Base-by-base conservation (phyloP, 345 rosid species). In the Orychophragmus violaceus region DNA sequence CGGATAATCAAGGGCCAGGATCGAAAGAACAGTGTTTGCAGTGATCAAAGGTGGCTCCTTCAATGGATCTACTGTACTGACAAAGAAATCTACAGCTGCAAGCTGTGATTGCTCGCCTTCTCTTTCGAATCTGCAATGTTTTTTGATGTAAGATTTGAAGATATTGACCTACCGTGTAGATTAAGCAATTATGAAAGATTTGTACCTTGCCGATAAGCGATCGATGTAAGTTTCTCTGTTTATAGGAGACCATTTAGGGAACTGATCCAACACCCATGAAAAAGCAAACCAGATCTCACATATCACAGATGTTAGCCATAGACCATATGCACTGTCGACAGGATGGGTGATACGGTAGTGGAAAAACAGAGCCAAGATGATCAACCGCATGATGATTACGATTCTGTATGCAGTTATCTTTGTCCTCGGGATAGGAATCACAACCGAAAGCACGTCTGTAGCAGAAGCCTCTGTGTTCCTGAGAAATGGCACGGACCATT, bases 191-290 rank as follows among this genome's bases (percentile, higher is more conserved):
- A 0, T 35, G 9, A 56, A 63, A 71, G 5, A 46, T 55, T 1
- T 33, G 44, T 45, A 71, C 99, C 97, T 87, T 77, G 95, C 95
- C 29, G 99, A 85, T 52, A 94, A 82, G 27, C 82, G 79, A 62
- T 94, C 93, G 6, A 74, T 59, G 65, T 74, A 85, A 56, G 99
- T 85, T 53, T 73, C 82, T 70, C 96, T 72, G 68, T 88, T 78
- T 55, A 94, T 63, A 23, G 99, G 99, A 79, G 79, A 68, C 99
- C 99, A 94, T 76, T 94, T 94, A 28, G 99, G 99, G 66, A 94
- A 94, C 85, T 94, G 99, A 94, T 94, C 99, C 85, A 94, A 49
- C 76, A 94, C 96, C 99, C 99, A 94, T 2, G 96, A 94, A 73
- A 84, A 72, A 12, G 99, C 99, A 77, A 94, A 94, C 99, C 99